Conservation (phyloP, 495 filamentous ascomycete genomes). For the Aspergillus baeticus region DNA sequence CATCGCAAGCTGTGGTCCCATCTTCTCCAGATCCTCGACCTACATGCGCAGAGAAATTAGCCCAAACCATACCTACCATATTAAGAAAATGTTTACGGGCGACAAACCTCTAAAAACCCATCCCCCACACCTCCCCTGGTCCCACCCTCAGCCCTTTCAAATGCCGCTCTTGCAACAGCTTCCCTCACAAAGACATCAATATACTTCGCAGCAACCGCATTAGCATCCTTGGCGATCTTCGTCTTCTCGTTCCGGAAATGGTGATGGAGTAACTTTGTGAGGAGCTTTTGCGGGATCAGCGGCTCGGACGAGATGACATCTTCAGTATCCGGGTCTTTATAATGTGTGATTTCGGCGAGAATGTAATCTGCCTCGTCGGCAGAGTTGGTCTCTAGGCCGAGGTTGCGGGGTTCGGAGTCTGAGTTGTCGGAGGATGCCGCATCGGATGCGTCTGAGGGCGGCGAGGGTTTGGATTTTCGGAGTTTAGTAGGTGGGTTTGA, state of each 20-base stretch:
- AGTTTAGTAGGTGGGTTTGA: not conserved
- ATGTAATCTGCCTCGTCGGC: constrained; percentile 41
- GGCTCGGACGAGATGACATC: constrained; percentile 42
- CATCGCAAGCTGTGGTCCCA: constrained; percentile 84
- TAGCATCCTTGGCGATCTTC: constrained; percentile 76
- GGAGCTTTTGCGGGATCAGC: constrained; percentile 68
- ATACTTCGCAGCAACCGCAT: constrained; percentile 77
- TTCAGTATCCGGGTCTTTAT: constrained; percentile 16
- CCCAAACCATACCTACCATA: not conserved
- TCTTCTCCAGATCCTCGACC: constrained; percentile 78
- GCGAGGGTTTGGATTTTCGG: constrained; percentile 2
- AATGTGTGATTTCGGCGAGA: constrained; percentile 45
- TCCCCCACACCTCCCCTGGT: constrained; percentile 37
- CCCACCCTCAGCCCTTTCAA: constrained; percentile 56
- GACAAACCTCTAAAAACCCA: constrained; percentile 72
- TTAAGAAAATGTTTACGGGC: not conserved
- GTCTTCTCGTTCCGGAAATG: constrained; percentile 70
- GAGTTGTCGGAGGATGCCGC: constrained; percentile 17
- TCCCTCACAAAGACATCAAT: constrained; percentile 91
- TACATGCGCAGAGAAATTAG: constrained; percentile 20
- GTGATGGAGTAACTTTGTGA: constrained; percentile 74
- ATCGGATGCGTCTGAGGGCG: constrained; percentile 11
- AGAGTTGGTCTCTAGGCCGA: constrained; percentile 11
- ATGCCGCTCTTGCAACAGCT: constrained; percentile 78
- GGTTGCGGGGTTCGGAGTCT: constrained; percentile 13